Conservation (phyloP, 345 rosid genomes). For the Nephelium lappaceum region DNA sequence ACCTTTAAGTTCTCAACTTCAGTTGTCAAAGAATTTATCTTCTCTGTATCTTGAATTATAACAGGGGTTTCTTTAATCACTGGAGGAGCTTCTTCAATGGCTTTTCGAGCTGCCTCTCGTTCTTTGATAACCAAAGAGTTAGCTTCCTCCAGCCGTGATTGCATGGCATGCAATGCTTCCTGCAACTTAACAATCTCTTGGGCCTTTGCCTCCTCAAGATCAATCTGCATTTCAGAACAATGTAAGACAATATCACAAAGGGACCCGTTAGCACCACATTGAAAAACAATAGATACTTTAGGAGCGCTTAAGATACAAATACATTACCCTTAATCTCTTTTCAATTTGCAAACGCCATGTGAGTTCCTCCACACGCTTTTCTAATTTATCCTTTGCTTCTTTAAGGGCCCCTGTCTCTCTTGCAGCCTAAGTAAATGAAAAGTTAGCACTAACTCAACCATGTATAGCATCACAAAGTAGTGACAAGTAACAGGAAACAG, state of each 20-base stretch:
- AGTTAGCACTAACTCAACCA: conserved; percentile 18
- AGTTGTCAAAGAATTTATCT: conserved; percentile 54
- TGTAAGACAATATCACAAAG: conserved; percentile 16
- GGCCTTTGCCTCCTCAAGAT: conserved; percentile 85
- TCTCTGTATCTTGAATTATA: conserved; percentile 77
- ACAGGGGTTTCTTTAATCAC: conserved; percentile 79
- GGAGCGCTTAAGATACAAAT: conserved; percentile 12
- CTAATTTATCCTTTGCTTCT: conserved; percentile 92
- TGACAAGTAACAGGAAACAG: neutral
- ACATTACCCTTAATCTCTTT: conserved; percentile 86
- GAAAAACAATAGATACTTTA: conserved; percentile 14
- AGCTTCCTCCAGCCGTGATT: conserved; percentile 60
- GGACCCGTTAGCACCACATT: conserved; percentile 19
- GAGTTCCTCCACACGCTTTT: conserved; percentile 98
- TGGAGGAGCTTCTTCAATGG: conserved; percentile 79
- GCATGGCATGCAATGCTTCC: conserved; percentile 65
- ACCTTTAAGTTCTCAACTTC: conserved; percentile 86
- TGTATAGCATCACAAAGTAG: neutral
- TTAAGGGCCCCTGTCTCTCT: conserved; percentile 93
- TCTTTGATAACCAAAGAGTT: conserved; percentile 66
- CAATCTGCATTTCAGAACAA: conserved; percentile 54
- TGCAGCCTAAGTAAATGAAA: conserved; percentile 66
- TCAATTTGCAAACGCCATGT: conserved; percentile 96
- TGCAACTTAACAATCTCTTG: conserved; percentile 80
- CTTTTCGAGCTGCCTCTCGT: conserved; percentile 81